These are phyloP conservation scores for Coemansia guatemalensis DNA, from an alignment of 192 early-diverging fungal genomes.

Conservation along the genomic window DNA sequence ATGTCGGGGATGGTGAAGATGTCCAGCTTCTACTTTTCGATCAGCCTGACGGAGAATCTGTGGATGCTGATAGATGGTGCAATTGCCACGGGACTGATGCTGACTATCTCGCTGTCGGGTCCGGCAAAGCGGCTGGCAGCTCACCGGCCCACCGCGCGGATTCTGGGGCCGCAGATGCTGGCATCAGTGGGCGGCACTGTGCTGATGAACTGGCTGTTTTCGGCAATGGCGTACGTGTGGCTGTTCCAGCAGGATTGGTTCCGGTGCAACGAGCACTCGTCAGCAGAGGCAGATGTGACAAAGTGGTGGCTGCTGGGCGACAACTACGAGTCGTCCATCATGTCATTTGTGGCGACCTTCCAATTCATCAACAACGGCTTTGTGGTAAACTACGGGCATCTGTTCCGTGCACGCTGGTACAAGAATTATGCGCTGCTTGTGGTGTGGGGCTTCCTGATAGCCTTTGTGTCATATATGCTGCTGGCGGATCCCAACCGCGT, in stretches of 20 bases:
- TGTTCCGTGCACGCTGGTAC: slow-evolving; percentile 60
- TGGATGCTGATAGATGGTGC: slow-evolving; percentile 71
- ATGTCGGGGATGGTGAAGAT: slow-evolving; percentile 55
- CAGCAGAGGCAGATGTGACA: slow-evolving; percentile 55
- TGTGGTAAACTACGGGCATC: slow-evolving; percentile 65
- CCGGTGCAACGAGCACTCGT: slow-evolving; percentile 43
- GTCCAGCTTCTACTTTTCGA: slow-evolving; percentile 62
- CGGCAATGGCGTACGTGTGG: slow-evolving; percentile 27
- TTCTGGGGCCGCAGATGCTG: slow-evolving; percentile 65
- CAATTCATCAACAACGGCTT: slow-evolving; percentile 71
- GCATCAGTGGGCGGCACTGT: slow-evolving; percentile 59
- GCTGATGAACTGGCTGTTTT: slow-evolving; percentile 60
- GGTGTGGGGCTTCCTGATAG: slow-evolving; percentile 51
- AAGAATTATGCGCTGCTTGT: slow-evolving; percentile 59
- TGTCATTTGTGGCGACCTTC: slow-evolving; percentile 61
- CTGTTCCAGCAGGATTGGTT: slow-evolving; percentile 55
- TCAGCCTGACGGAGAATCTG: slow-evolving; percentile 56
- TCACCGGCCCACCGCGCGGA: slow-evolving; percentile 60
- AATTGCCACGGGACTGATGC: slow-evolving; percentile 55
- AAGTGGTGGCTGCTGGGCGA: slow-evolving; percentile 74
- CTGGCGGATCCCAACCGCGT: slow-evolving; percentile 64
- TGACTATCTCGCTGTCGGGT: slow-evolving; percentile 54
- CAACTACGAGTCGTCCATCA: slow-evolving; percentile 64
- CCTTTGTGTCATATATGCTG: slow-evolving; percentile 55
- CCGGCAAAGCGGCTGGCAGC: slow-evolving; percentile 46